Base-by-base conservation (phyloP, 1,284 basidiomycete species). In the Agroathelia rolfsii region DNA sequence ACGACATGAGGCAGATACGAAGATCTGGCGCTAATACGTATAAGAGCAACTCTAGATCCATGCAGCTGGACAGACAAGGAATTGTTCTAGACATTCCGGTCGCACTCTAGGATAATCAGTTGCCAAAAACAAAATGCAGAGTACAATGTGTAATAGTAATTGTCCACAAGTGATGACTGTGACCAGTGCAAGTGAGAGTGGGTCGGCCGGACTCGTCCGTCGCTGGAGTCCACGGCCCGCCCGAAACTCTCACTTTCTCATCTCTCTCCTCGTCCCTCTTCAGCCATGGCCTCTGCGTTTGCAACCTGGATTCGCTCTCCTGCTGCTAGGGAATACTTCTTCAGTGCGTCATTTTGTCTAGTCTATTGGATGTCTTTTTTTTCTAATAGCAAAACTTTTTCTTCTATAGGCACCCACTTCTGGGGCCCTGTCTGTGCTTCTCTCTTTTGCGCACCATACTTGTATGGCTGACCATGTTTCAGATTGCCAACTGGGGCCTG, bases 401-500 rank as follows among this genome's bases (percentile, higher is more conserved):
- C 24, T 26, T 11, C 15, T 15, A 12, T 36, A 93, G 88, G 88
- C 54, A 94, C 89, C 40, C 89, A 94, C 59, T 94, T 94, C 67
- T 94, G 89, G 88, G 89, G 89, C 48, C 87, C 87, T 41, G 88
- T 92, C 41, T 53, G 85, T 76, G 15, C 40, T 11, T 36, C 21
- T 34, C 18, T 27, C 13, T 32, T 20, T 36, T 30, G 32, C 36
- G 26, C 38, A 27, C 34, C 26, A 41, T 42, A 32, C 28, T 18
- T 40, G 38, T 38, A 42, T 43, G 47, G 40, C 37, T 34, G 38
- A 24, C 41, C 40, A 34, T 37, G 39, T 32, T 31, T 33, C 34
- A 94, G 84, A 79, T 92, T 39, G 93, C 93, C 34, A 97, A 96
- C 67, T 97, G 93, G 86, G 93, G 92, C 50, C 73, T 97, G 19